These are phyloP conservation scores for Candida dubliniensis DNA, from an alignment of 1,139 yeast species.

Conservation along the genomic window DNA sequence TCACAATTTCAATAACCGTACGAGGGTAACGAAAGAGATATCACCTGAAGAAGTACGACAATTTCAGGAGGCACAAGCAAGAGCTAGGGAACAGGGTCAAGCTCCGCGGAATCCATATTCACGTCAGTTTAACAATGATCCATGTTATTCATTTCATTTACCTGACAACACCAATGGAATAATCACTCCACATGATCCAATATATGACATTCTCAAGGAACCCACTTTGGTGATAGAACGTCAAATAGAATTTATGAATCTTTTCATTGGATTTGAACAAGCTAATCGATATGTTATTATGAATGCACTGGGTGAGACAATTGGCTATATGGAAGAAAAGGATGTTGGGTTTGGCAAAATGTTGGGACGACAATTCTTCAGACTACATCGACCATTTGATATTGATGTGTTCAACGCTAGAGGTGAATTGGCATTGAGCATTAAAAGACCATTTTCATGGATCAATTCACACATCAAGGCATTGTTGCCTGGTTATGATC, in stretches of 20 bases:
- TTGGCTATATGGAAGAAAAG: conserved; percentile 82
- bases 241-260: conserved; percentile 82
- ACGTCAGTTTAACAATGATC: conserved; percentile 5
- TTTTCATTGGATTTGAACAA: conserved; percentile 87
- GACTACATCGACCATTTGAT: conserved; percentile 82
- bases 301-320: conserved; percentile 68
- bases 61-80: conserved; percentile 21
- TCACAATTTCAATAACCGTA: conserved; percentile 16
- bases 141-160: conserved; percentile 23
- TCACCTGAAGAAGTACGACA: conserved; percentile 36
- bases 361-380: conserved; percentile 75
- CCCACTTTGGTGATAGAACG: conserved; percentile 88
- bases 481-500: conserved; percentile 55
- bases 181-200: conserved; percentile 55
- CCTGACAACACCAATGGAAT: conserved; percentile 49
- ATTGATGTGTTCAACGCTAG: conserved; percentile 75
- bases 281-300: conserved; percentile 75
- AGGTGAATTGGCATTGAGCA: conserved; percentile 69
- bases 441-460: conserved; percentile 78
- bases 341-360: conserved; percentile 70
- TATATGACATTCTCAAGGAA: conserved; percentile 58
- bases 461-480: conserved; percentile 87
- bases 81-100: conserved; percentile 12
- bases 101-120: conserved; percentile 17
- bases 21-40: conserved; percentile 38